Evolutionary conservation across 495 filamentous ascomycete genomes (phyloP).

Genomic region (Penicillium longicatenatum): DNA sequence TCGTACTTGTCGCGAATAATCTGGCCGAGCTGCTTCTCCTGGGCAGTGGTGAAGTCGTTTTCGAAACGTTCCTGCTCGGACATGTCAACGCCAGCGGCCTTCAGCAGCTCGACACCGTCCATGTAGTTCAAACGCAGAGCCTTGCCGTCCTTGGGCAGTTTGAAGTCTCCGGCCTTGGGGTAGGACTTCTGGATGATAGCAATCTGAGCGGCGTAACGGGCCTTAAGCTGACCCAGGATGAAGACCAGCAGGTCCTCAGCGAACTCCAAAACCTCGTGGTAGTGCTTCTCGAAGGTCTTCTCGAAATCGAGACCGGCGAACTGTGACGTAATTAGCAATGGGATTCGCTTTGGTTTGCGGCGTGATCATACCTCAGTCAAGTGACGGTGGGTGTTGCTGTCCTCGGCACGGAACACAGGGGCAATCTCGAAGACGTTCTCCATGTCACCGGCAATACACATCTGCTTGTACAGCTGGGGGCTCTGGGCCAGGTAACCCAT

Average conservation of each 20-base stretch:
- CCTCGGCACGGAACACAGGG: constrained; percentile 94
- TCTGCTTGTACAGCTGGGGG: constrained; percentile 96
- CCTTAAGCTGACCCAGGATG: constrained; percentile 79
- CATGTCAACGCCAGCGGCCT: constrained; percentile 76
- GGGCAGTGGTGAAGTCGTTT: constrained; percentile 66
- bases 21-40: constrained; percentile 89
- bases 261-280: constrained; percentile 80
- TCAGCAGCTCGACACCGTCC: constrained; percentile 79
- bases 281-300: constrained; percentile 89
- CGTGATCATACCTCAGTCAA: constrained; percentile 71
- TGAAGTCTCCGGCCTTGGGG: constrained; percentile 58
- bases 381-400: constrained; percentile 93
- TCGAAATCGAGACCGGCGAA: constrained; percentile 97
- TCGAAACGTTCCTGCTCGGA: constrained; percentile 77
- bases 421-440: constrained; percentile 88
- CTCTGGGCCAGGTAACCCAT: constrained; percentile 88
- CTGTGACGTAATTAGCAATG: constrained; percentile 27
- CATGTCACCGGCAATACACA: constrained; percentile 90
- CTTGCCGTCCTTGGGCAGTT: constrained; percentile 65
- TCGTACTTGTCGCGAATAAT: constrained; percentile 80
- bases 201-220: constrained; percentile 66
- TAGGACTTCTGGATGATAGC: constrained; percentile 64
- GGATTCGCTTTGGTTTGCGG: neutral
- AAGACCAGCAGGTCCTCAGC: constrained; percentile 84
- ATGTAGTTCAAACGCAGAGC: constrained; percentile 82